Evolutionary conservation across 176 grass and related monocot genomes (phyloP), one percentile per base, ranked within the genome.

Genomic region (Bolboschoenus planiculmis): DNA sequence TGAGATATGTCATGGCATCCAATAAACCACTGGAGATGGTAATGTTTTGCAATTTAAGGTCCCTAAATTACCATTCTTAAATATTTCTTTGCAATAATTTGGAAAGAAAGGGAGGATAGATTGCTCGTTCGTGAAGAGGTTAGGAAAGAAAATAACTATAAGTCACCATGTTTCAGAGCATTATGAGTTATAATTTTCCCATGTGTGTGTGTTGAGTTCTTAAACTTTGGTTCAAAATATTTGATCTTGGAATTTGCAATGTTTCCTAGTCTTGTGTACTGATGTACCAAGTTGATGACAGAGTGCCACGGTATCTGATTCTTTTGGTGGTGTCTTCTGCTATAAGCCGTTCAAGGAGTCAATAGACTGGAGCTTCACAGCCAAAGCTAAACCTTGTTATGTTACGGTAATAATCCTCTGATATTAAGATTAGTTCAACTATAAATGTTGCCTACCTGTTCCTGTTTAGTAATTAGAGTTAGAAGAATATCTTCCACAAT

Each of bases 281-380:
- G 78, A 40, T 58, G 20, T 59, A 80, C 43, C 33, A 8, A 59
- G 20, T 58, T 81, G 79, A 64, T 81, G 56, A 43, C 83, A 97
- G 95, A 97, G 95, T 89, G 95, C 92, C 54, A 93, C 77, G 71
- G 63, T 6, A 60, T 79, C 71, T 85, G 92, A 94, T 89, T 97
- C 95, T 46, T 84, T 97, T 71, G 84, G 89, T 76, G 95, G 92
- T 21, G 56, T 94, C 67, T 97, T 97, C 59, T 97, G 90, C 44
- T 94, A 92, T 89, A 97, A 97, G 85, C 95, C 95, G 60, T 94
- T 94, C 10, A 85, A 90, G 82, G 90, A 87, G 63, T 87, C 90
- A 84, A 87, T 97, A 44, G 95, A 97, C 84, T 97, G 95, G 95
- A 97, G 90, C 88, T 94, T 97, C 77, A 88, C 86, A 85, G 95